Conservation (phyloP, 1,284 basidiomycete species). For the Trichosporon sp. region DNA sequence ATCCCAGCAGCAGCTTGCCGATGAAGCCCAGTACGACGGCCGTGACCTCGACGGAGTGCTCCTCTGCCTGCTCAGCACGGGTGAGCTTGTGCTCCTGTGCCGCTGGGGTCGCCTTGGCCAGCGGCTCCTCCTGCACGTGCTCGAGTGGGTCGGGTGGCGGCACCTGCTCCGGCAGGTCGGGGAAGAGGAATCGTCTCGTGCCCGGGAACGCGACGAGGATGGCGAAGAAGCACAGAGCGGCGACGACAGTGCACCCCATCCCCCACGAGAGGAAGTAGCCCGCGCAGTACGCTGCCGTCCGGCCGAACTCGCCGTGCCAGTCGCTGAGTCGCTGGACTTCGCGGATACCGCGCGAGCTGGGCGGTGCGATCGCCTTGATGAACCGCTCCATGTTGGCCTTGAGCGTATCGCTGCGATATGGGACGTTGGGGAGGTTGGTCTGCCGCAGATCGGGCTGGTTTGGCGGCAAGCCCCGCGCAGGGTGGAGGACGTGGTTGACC, state of each 20-base stretch:
- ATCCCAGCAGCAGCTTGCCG: conserved; percentile 33
- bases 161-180: conserved; percentile 46
- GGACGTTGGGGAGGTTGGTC: conserved; percentile 9
- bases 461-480: conserved; percentile 36
- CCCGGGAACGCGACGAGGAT: conserved; percentile 52
- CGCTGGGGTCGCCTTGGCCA: not conserved
- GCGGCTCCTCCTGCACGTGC: not conserved
- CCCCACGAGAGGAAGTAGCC: conserved; percentile 52
- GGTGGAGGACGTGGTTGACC: conserved; percentile 47
- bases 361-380: conserved; percentile 53
- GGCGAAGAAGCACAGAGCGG: conserved; percentile 46
- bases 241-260: conserved; percentile 48
- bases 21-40: conserved; percentile 43
- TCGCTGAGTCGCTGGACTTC: conserved; percentile 53
- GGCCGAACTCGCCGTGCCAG: conserved; percentile 47
- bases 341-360: conserved; percentile 49
- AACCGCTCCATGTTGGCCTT: conserved; percentile 54
- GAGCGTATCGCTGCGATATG: conserved; percentile 48
- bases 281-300: conserved; percentile 50
- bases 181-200: conserved; percentile 52
- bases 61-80: conserved; percentile 49
- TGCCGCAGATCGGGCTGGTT: conserved; percentile 39
- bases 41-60: conserved; percentile 49
- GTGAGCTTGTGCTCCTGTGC: conserved; percentile 32
- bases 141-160: conserved; percentile 26